These are phyloP conservation scores for Physcomitrellopsis africana DNA, from an alignment of 225 moss, liverwort and hornwort genomes.

Conservation along the genomic window DNA sequence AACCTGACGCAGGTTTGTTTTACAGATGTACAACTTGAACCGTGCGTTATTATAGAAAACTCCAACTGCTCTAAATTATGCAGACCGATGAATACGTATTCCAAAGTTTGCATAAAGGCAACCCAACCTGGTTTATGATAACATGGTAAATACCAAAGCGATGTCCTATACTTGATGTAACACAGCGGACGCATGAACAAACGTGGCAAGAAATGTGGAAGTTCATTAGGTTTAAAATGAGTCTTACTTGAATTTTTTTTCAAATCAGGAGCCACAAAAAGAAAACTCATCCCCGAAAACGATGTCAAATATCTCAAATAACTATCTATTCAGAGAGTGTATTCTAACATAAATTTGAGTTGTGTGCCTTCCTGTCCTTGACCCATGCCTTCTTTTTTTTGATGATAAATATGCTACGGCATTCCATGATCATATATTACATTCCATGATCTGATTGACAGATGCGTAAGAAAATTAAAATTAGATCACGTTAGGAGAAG, in stretches of 20 bases:
- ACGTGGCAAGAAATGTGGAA: slow-evolving; percentile 1
- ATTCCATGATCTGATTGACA: background rate
- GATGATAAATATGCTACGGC: slow-evolving; percentile 11
- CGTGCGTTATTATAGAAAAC: background rate
- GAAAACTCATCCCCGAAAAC: background rate
- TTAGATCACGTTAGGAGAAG: slow-evolving; percentile 34
- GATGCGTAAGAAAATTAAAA: slow-evolving; percentile 35
- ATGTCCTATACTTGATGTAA: slow-evolving; percentile 1
- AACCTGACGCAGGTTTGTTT: slow-evolving; percentile 22
- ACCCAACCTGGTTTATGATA: background rate
- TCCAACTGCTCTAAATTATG: background rate
- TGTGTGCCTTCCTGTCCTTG: too few relatives aligned
- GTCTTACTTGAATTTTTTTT: background rate
- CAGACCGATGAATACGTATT: background rate
- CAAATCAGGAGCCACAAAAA: background rate
- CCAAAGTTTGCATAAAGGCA: background rate
- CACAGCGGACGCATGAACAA: background rate
- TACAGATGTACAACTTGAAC: slow-evolving; percentile 19
- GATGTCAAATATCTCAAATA: background rate
- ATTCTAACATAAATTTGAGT: background rate
- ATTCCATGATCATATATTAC: slow-evolving; percentile 17
- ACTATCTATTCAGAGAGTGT: background rate
- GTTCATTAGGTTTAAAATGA: background rate
- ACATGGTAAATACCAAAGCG: background rate
- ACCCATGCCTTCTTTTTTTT: too few relatives aligned